These are phyloP conservation scores for Simplicillium aogashimaense DNA, from an alignment of 2,329 filamentous ascomycete species.

Conservation along the genomic window DNA sequence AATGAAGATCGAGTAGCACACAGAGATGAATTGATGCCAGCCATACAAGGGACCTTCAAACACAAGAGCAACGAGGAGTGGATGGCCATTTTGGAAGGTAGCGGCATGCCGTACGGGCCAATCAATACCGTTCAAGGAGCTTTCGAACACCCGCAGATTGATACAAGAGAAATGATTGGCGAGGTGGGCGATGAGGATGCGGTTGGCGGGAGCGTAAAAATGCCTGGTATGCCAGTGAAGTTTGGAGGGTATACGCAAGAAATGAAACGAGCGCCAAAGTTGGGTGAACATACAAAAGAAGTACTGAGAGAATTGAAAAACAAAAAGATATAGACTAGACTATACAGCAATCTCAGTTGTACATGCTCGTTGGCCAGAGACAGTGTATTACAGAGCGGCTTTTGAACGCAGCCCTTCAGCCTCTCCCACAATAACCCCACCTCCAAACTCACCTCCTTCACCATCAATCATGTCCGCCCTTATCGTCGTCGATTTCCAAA, in stretches of 20 bases:
- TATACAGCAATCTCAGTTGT: no score
- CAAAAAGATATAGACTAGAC: no score
- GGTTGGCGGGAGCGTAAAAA: no score
- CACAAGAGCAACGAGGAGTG: background rate
- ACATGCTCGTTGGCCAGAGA: no score
- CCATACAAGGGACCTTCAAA: background rate
- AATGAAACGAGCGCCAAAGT: no score
- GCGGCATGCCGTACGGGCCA: background rate
- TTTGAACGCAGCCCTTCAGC: no score
- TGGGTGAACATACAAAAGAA: no score
- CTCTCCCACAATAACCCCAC: background rate
- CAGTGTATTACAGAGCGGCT: no score
- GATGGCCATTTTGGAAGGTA: background rate
- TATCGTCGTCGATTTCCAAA: slow-evolving; percentile 79
- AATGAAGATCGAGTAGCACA: background rate
- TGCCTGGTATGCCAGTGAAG: no score
- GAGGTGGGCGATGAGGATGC: slow-evolving; percentile 12
- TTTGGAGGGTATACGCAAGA: no score
- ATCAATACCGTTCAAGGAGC: background rate
- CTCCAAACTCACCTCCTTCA: background rate
- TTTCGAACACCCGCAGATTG: background rate
- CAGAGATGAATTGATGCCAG: background rate
- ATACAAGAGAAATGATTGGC: background rate
- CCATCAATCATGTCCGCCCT: slow-evolving; percentile 38
- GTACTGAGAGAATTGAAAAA: no score